Evolutionary conservation across 495 filamentous ascomycete genomes (phyloP).

Genomic region (Mycothermus thermophilus): DNA sequence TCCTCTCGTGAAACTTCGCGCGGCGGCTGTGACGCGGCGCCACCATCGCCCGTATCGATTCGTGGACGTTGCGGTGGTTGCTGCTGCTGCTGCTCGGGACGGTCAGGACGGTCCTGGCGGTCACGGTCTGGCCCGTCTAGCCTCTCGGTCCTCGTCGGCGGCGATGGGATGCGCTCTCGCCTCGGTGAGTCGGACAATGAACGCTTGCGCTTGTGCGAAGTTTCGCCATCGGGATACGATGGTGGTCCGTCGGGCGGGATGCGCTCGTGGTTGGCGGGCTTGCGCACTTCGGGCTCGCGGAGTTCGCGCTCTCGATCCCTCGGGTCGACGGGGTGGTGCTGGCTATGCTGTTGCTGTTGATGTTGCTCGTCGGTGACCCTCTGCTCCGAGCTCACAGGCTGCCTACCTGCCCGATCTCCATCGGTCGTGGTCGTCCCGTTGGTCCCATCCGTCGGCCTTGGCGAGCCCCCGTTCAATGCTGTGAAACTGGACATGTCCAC

Average conservation of each 20-base stretch:
- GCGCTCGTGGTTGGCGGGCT: conserved; percentile 22
- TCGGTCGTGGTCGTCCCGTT: conserved; percentile 17
- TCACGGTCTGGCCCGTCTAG: conserved; percentile 1
- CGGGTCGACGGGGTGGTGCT: no score
- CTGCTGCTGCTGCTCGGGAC: background rate
- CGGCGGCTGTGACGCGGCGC: background rate
- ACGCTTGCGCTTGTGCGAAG: conserved; percentile 40
- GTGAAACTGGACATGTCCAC: conserved; percentile 34
- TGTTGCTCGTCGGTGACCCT: conserved; percentile 18
- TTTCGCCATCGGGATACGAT: conserved; percentile 26
- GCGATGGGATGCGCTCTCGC: conserved; percentile 19
- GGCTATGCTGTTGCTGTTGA: no score
- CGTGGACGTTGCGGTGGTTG: no score
- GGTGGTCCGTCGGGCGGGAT: conserved; percentile 22
- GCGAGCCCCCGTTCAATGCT: conserved; percentile 35
- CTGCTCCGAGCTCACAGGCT: conserved; percentile 16
- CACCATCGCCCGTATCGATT: no score
- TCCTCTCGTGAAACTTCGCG: conserved; percentile 2
- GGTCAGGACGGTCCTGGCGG: conserved; percentile 3
- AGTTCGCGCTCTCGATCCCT: conserved; percentile 12
- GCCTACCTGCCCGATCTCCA: conserved; percentile 15
- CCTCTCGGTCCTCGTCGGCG: conserved; percentile 9
- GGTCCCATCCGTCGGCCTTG: conserved; percentile 22
- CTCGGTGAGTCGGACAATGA: conserved; percentile 31
- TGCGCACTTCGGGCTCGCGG: conserved; percentile 20